phyloP scores from a whole-genome alignment of 352 stramenopile species.

The Globisporangium acanthophoron region DNA sequence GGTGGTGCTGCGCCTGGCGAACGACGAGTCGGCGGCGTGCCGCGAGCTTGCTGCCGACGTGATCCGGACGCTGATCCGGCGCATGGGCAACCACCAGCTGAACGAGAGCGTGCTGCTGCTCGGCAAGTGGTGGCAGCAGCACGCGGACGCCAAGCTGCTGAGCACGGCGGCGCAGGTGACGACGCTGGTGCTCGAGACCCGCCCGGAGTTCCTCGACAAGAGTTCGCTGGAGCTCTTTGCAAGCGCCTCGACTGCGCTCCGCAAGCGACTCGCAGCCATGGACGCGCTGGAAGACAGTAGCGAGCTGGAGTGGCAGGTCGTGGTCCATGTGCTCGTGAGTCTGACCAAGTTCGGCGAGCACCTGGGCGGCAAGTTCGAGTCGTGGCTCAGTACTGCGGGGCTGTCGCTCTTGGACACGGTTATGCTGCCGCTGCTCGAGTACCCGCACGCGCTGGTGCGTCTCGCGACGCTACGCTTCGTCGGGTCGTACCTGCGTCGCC shows the following conservation, averaged over 20 bases:
- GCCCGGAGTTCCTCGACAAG: constrained; percentile 74
- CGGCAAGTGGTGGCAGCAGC: constrained; percentile 74
- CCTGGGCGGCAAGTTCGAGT: constrained; percentile 49
- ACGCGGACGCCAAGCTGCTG: constrained; percentile 56
- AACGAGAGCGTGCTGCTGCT: constrained; percentile 88
- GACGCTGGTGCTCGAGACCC: constrained; percentile 58
- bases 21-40: constrained; percentile 91
- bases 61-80: constrained; percentile 83
- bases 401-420: constrained; percentile 40
- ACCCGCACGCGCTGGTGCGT: constrained; percentile 74
- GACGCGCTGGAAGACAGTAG: constrained; percentile 34
- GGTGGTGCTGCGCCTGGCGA: constrained; percentile 94
- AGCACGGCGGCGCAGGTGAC: constrained; percentile 72
- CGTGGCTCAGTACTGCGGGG: constrained; percentile 38
- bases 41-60: constrained; percentile 72
- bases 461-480: constrained; percentile 49
- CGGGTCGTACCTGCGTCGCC: constrained; percentile 60
- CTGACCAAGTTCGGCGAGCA: constrained; percentile 64
- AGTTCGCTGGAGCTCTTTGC: constrained; percentile 39
- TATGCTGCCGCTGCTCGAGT: constrained; percentile 55
- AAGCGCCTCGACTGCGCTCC: constrained; percentile 31
- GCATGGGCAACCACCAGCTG: constrained; percentile 87
- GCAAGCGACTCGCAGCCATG: constrained; percentile 28
- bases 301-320: constrained; percentile 53
- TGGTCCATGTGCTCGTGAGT: constrained; percentile 56